Percentiles rank a stretch among this genome's conserved stretches.
Evolutionary conservation across 805 yeast genomes (phyloP).

Genomic region (Kuraishia floccosa): DNA sequence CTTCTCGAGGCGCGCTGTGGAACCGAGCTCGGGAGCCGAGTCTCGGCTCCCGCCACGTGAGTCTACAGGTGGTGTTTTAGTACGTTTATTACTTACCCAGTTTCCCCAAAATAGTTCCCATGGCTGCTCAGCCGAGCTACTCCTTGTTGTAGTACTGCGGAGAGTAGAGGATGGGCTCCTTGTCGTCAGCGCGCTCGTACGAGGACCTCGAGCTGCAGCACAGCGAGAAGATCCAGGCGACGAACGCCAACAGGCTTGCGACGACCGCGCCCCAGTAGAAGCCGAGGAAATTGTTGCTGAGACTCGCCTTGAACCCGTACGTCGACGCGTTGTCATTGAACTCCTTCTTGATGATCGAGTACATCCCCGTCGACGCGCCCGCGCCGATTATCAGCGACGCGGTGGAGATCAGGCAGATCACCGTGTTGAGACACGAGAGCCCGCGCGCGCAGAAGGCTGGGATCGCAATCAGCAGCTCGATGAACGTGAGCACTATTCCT

Average conservation of each 20-base stretch:
- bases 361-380: constrained; percentile 57
- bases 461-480: constrained; percentile 30
- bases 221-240: constrained; percentile 8
- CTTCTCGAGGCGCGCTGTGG: too few relatives aligned
- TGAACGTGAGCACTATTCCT: constrained; percentile 31
- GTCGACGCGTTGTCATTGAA: constrained; percentile 34
- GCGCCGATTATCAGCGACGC: constrained; percentile 28
- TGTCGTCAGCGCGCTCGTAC: constrained; percentile 1
- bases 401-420: constrained; percentile 30
- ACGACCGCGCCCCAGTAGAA: constrained; percentile 15
- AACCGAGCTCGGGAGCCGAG: too few relatives aligned
- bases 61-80: too few relatives aligned
- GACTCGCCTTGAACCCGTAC: constrained; percentile 43
- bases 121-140: constrained; percentile 1
- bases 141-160: not conserved
- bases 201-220: constrained; percentile 4
- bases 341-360: constrained; percentile 30
- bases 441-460: constrained; percentile 21
- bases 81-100: too few relatives aligned
- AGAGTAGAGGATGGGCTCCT: constrained; percentile 2
- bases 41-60: too few relatives aligned
- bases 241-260: constrained; percentile 5
- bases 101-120: too few relatives aligned
- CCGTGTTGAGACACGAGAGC: constrained; percentile 25
- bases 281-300: constrained; percentile 17